Conservation (phyloP, 768 basidiomycete genomes). For the Agaricus sinodeliciosus region DNA sequence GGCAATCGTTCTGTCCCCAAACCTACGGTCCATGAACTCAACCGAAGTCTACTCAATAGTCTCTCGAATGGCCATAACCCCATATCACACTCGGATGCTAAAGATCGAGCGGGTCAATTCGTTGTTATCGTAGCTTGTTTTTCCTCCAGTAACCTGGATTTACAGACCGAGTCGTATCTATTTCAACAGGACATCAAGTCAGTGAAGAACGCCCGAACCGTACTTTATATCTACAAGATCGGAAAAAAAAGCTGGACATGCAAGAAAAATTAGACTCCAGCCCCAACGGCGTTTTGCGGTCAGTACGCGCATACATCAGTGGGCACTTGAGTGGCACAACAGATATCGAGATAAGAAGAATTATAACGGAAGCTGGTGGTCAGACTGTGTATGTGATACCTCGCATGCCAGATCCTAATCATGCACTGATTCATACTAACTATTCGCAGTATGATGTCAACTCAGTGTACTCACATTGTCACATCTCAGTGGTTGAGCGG, state of each 20-base stretch:
- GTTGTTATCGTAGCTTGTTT: background rate
- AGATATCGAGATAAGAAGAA: constrained; percentile 72
- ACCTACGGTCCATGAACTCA: constrained; percentile 29
- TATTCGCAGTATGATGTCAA: constrained; percentile 28
- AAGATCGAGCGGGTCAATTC: constrained; percentile 50
- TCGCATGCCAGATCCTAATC: background rate
- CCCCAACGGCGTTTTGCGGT: constrained; percentile 23
- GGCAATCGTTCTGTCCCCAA: background rate
- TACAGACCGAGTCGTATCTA: constrained; percentile 54
- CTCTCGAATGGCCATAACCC: constrained; percentile 65
- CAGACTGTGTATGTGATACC: constrained; percentile 43
- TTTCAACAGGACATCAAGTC: constrained; percentile 64
- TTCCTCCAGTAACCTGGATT: background rate
- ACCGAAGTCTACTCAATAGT: constrained; percentile 53
- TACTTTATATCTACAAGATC: constrained; percentile 32
- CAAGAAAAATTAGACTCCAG: constrained; percentile 15
- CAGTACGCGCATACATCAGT: constrained; percentile 60
- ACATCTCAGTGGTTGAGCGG: constrained; percentile 67
- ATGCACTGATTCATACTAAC: background rate
- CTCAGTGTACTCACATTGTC: constrained; percentile 72
- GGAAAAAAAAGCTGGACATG: constrained; percentile 37
- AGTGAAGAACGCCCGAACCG: constrained; percentile 37
- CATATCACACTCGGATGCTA: constrained; percentile 67
- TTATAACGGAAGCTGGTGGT: constrained; percentile 64
- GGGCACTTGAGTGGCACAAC: constrained; percentile 68